Evolutionary conservation across 2,329 filamentous ascomycete species (phyloP).

Genomic region (Sporothrix brasiliensis): DNA sequence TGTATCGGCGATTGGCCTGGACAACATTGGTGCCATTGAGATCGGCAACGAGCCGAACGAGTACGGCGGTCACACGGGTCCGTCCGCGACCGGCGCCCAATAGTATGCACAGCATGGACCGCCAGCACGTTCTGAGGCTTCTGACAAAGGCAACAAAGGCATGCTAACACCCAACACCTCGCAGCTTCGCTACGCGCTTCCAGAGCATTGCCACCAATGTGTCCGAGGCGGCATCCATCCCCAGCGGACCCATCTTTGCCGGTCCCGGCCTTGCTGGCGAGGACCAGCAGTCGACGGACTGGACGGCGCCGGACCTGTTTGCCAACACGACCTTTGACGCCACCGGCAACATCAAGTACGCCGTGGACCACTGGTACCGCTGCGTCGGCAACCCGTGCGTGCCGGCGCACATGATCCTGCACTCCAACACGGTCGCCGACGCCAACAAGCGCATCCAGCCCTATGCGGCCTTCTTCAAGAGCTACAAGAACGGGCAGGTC

Average conservation of each 20-base stretch:
- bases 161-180: background rate
- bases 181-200: background rate
- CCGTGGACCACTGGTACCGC: constrained; percentile 21
- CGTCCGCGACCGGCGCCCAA: background rate
- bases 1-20: background rate
- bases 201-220: background rate
- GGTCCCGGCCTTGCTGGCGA: constrained; percentile 11
- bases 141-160: no score
- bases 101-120: background rate
- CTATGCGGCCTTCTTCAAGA: background rate
- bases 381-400: background rate
- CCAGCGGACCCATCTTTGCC: background rate
- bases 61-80: background rate
- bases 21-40: constrained; percentile 12
- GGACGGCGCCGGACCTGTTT: background rate
- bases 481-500: background rate
- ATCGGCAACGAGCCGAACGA: constrained; percentile 21
- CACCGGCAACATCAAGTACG: background rate
- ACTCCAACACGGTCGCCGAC: constrained; percentile 6
- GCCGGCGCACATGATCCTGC: background rate
- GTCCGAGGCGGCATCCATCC: background rate
- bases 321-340: background rate
- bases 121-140: background rate
- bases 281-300: background rate
- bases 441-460: background rate